A percentile compares a stretch with the other conserved stretches of the same genome.
These are phyloP conservation scores for Ogataea ramenticola DNA, from an alignment of 805 yeast genomes.

Conservation along the genomic window DNA sequence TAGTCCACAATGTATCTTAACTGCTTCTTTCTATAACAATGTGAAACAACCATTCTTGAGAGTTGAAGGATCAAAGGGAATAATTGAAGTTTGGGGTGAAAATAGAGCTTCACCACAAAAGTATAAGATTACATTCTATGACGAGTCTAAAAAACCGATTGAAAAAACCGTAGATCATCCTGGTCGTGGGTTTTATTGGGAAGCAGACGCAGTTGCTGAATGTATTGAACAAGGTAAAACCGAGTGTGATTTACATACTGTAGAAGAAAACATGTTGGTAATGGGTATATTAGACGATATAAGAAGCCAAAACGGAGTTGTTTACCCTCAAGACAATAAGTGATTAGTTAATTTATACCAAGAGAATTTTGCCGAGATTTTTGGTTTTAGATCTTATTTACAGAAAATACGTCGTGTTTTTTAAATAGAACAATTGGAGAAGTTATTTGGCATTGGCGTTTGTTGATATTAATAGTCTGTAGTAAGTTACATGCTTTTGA, in stretches of 20 bases:
- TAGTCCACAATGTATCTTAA: conserved; percentile 28
- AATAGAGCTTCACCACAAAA: conserved; percentile 18
- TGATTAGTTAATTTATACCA: background rate
- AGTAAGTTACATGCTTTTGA: too few species aligned
- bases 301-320: conserved; percentile 36
- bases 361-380: too few species aligned
- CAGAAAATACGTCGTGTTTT: too few species aligned
- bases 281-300: conserved; percentile 42
- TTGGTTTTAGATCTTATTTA: too few species aligned
- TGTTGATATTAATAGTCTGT: too few species aligned
- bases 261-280: conserved; percentile 38
- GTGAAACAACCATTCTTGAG: conserved; percentile 7
- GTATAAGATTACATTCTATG: conserved; percentile 27
- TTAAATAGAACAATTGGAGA: too few species aligned
- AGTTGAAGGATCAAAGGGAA: conserved; percentile 15
- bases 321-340: conserved; percentile 32
- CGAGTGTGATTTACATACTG: conserved; percentile 30
- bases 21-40: conserved; percentile 13
- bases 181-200: conserved; percentile 45
- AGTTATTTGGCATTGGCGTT: too few species aligned
- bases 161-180: conserved; percentile 26
- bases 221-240: conserved; percentile 33
- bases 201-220: conserved; percentile 47
- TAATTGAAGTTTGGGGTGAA: conserved; percentile 7
- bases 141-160: conserved; percentile 10